These are phyloP conservation scores for Hypoxylon subgilvum DNA, from an alignment of 495 filamentous ascomycete genomes.

Conservation along the genomic window DNA sequence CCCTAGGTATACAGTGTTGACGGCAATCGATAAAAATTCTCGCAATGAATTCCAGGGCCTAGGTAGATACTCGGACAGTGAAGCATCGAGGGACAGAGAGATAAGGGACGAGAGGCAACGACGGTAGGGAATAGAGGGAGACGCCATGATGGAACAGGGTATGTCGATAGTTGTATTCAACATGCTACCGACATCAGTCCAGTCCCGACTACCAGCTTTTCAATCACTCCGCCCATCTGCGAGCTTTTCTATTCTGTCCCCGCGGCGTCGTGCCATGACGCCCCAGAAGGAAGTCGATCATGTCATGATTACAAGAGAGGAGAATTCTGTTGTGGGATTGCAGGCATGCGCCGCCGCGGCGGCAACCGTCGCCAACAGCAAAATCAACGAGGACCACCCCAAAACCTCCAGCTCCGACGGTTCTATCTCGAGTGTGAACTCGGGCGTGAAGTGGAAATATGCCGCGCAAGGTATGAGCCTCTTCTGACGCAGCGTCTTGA, in stretches of 20 bases:
- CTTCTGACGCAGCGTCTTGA: neutral
- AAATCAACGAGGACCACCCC: neutral
- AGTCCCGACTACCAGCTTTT: slow-evolving; percentile 37
- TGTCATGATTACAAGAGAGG: slow-evolving; percentile 15
- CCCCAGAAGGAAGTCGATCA: slow-evolving; percentile 17
- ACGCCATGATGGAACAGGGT: slow-evolving; percentile 34
- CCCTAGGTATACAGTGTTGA: too few relatives aligned
- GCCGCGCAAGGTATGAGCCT: slow-evolving; percentile 41
- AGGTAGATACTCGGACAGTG: slow-evolving; percentile 3
- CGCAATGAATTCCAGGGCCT: neutral
- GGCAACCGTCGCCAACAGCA: slow-evolving; percentile 1
- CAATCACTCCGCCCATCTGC: slow-evolving; percentile 37
- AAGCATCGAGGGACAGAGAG: neutral
- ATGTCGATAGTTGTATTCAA: slow-evolving; percentile 40
- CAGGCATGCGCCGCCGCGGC: slow-evolving; percentile 4
- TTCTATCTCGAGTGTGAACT: slow-evolving; percentile 1
- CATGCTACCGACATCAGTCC: slow-evolving; percentile 39
- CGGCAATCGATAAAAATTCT: too few relatives aligned
- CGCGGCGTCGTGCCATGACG: slow-evolving; percentile 9
- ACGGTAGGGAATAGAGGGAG: neutral
- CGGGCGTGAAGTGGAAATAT: slow-evolving; percentile 44
- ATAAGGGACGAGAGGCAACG: neutral
- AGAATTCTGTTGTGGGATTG: slow-evolving; percentile 19
- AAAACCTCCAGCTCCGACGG: neutral
- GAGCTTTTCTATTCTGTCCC: slow-evolving; percentile 25